A percentile compares a stretch with the other conserved stretches of the same genome.
Conservation (phyloP, 2,329 filamentous ascomycete species). For the Lachnellula arida region DNA sequence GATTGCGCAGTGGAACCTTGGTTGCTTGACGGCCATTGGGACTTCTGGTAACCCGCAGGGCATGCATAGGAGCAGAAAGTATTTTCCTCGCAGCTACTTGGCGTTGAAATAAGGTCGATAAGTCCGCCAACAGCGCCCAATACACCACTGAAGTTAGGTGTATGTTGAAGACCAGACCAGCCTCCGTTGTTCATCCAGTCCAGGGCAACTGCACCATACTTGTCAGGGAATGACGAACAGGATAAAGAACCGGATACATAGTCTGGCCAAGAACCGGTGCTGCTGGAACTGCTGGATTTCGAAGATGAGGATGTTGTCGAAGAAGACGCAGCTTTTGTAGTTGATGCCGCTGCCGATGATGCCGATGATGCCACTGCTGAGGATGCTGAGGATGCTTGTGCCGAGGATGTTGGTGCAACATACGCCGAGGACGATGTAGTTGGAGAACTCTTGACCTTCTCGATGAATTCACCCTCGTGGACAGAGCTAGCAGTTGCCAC, state of each 20-base stretch:
- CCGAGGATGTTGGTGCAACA: slow-evolving; percentile 33
- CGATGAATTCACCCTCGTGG: slow-evolving; percentile 9
- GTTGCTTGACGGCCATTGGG: slow-evolving; percentile 69
- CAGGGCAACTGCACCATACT: slow-evolving; percentile 73
- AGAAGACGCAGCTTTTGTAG: slow-evolving; percentile 31
- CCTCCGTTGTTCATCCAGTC: slow-evolving; percentile 66
- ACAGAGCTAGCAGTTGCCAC: slow-evolving; percentile 25
- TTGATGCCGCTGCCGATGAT: too few species aligned
- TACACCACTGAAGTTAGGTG: slow-evolving; percentile 41
- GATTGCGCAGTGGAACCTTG: slow-evolving; percentile 82
- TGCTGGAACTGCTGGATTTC: slow-evolving; percentile 25
- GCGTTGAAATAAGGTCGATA: slow-evolving; percentile 60
- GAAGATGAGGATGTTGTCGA: slow-evolving; percentile 31
- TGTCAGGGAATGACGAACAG: slow-evolving; percentile 70
- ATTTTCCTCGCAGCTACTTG: slow-evolving; percentile 55
- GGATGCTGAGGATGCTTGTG: slow-evolving; percentile 31
- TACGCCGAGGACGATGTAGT: slow-evolving; percentile 31
- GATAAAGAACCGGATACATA: slow-evolving; percentile 73
- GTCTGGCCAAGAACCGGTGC: slow-evolving; percentile 38
- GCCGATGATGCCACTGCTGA: too few species aligned
- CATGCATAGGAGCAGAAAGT: slow-evolving; percentile 90
- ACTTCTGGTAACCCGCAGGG: slow-evolving; percentile 86
- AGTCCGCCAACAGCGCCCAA: slow-evolving; percentile 50
- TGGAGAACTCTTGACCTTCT: slow-evolving; percentile 16
- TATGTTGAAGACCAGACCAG: slow-evolving; percentile 74